Conservation (phyloP, 2,329 filamentous ascomycete genomes). For the Trichoderma sp. region DNA sequence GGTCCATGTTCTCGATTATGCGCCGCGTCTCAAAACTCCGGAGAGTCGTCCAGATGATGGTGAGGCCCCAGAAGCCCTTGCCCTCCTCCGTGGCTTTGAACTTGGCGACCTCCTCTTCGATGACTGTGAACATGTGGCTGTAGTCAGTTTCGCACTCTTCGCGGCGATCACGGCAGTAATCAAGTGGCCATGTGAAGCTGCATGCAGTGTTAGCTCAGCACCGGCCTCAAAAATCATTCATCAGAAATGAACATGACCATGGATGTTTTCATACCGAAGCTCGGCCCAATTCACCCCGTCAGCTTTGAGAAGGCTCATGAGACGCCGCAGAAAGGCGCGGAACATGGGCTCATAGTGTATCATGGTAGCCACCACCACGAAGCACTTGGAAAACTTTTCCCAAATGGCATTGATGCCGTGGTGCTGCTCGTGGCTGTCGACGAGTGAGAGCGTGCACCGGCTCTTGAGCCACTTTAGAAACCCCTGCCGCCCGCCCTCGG, state of each 20-base stretch:
- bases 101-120: slow-evolving; percentile 74
- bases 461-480: slow-evolving; percentile 78
- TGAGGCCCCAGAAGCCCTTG: slow-evolving; percentile 77
- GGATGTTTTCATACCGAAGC: slow-evolving; percentile 52
- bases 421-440: slow-evolving; percentile 77
- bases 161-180: slow-evolving; percentile 66
- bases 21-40: slow-evolving; percentile 64
- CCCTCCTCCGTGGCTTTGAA: slow-evolving; percentile 75
- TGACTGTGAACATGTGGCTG: slow-evolving; percentile 68
- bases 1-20: slow-evolving; percentile 80
- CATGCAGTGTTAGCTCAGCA: neutral
- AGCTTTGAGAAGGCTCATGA: slow-evolving; percentile 71
- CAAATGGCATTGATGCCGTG: slow-evolving; percentile 83
- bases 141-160: slow-evolving; percentile 70
- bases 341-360: slow-evolving; percentile 92
- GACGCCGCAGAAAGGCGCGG: slow-evolving; percentile 69
- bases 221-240: neutral
- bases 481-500: slow-evolving; percentile 67
- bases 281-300: slow-evolving; percentile 89
- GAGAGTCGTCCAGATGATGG: slow-evolving; percentile 82
- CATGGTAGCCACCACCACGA: slow-evolving; percentile 71
- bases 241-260: no score
- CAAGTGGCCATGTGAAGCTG: slow-evolving; percentile 70
- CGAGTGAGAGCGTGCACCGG: slow-evolving; percentile 69
- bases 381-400: slow-evolving; percentile 76